Conservation (phyloP, 1,284 basidiomycete genomes). For the Inonotus obliquus region DNA sequence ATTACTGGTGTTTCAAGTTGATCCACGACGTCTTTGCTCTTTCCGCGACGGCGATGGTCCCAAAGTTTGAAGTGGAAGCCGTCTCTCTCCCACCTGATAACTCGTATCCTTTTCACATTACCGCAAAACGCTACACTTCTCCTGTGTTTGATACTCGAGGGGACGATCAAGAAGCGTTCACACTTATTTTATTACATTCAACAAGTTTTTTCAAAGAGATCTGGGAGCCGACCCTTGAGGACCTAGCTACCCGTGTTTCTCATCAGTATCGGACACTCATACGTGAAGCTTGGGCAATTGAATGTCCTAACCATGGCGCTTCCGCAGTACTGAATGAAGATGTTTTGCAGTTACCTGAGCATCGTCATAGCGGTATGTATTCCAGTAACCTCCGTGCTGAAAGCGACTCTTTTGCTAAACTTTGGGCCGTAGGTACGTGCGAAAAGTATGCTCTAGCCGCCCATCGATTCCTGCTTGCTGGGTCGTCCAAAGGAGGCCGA, state of each 20-base stretch:
- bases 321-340: constrained; percentile 38
- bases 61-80: neutral
- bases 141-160: constrained; percentile 22
- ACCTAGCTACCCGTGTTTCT: constrained; percentile 30
- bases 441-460: constrained; percentile 50
- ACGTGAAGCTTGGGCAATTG: constrained; percentile 47
- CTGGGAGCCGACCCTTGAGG: constrained; percentile 53
- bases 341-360: constrained; percentile 36
- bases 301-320: constrained; percentile 51
- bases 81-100: constrained; percentile 18
- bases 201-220: constrained; percentile 67
- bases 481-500: constrained; percentile 31
- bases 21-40: neutral
- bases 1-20: neutral
- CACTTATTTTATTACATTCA: constrained; percentile 53
- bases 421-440: constrained; percentile 45
- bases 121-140: constrained; percentile 53
- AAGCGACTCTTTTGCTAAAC: neutral
- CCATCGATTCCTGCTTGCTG: constrained; percentile 46
- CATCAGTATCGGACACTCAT: constrained; percentile 28
- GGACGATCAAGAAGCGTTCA: constrained; percentile 38
- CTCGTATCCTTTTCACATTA: constrained; percentile 44
- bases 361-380: constrained; percentile 39
- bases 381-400: neutral
- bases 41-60: neutral